Conservation (phyloP, 306 rosid species). For the Geum urbanum region DNA sequence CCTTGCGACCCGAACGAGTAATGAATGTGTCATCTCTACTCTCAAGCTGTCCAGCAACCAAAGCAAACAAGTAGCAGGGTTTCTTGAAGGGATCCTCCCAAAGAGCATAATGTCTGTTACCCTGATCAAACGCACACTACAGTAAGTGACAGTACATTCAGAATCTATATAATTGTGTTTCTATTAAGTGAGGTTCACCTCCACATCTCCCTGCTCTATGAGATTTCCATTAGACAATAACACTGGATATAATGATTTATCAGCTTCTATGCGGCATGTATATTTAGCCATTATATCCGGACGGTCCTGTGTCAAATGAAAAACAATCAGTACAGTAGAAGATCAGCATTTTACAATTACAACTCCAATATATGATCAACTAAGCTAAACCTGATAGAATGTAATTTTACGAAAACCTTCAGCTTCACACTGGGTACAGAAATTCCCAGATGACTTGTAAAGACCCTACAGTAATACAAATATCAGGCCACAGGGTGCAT, state of each 20-base stretch:
- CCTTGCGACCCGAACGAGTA: slow-evolving; percentile 75
- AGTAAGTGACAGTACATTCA: slow-evolving; percentile 23
- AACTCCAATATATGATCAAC: slow-evolving; percentile 4
- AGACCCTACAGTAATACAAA: slow-evolving; percentile 66
- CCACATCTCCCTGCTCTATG: slow-evolving; percentile 70
- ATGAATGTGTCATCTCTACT: slow-evolving; percentile 77
- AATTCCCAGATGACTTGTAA: slow-evolving; percentile 86
- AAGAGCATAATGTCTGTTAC: slow-evolving; percentile 78
- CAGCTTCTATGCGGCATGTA: slow-evolving; percentile 76
- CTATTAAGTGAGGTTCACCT: slow-evolving; percentile 48
- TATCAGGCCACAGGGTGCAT: slow-evolving; percentile 1
- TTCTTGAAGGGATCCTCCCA: slow-evolving; percentile 99
- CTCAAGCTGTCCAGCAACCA: slow-evolving; percentile 89
- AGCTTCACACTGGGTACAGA: slow-evolving; percentile 99
- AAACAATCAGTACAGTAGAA: slow-evolving; percentile 29
- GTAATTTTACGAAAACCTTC: slow-evolving; percentile 98
- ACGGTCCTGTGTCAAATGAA: slow-evolving; percentile 65
- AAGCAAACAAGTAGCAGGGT: slow-evolving; percentile 97
- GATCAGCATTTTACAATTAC: slow-evolving; percentile 12
- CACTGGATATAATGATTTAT: slow-evolving; percentile 84
- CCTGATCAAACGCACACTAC: slow-evolving; percentile 47
- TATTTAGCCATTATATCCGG: slow-evolving; percentile 98
- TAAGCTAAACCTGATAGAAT: slow-evolving; percentile 68
- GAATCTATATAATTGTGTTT: slow-evolving; percentile 7
- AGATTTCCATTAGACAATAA: slow-evolving; percentile 94